Conservation (phyloP, 2,329 filamentous ascomycete species). For the Fusarium caatingaense region DNA sequence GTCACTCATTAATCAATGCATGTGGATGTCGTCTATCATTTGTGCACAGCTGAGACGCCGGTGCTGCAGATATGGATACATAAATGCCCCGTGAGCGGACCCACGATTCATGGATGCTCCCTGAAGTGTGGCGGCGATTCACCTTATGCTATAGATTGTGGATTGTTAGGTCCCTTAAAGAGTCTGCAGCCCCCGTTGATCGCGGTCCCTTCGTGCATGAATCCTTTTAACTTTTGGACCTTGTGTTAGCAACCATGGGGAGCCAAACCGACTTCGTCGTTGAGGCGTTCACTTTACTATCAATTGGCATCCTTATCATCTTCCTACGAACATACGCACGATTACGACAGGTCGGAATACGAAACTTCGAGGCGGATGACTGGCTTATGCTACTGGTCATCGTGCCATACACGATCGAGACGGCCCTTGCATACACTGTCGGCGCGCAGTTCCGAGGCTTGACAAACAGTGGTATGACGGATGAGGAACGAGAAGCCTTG, state of each 20-base stretch:
- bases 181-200: not conserved
- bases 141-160: not conserved
- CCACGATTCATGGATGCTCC: not conserved
- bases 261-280: slow-evolving; percentile 26
- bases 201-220: not conserved
- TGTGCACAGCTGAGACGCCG: not conserved
- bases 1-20: not conserved
- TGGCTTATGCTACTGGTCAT: slow-evolving; percentile 53
- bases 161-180: slow-evolving; percentile 1
- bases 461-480: slow-evolving; percentile 64
- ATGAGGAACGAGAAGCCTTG: slow-evolving; percentile 56
- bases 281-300: slow-evolving; percentile 58
- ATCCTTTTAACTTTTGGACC: not conserved
- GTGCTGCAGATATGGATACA: not conserved
- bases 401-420: slow-evolving; percentile 44
- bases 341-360: slow-evolving; percentile 53
- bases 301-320: slow-evolving; percentile 60
- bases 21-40: not conserved
- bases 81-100: not conserved
- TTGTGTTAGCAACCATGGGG: slow-evolving; percentile 1
- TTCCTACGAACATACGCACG: slow-evolving; percentile 61
- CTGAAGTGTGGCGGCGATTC: not conserved
- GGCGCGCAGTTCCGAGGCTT: slow-evolving; percentile 56
- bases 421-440: slow-evolving; percentile 51
- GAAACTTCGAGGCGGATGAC: slow-evolving; percentile 59